Percentiles rank a stretch among this genome's conserved stretches.
Evolutionary conservation across 192 early-diverging fungal genomes (phyloP).

Genomic region (Entrophospora sp.): DNA sequence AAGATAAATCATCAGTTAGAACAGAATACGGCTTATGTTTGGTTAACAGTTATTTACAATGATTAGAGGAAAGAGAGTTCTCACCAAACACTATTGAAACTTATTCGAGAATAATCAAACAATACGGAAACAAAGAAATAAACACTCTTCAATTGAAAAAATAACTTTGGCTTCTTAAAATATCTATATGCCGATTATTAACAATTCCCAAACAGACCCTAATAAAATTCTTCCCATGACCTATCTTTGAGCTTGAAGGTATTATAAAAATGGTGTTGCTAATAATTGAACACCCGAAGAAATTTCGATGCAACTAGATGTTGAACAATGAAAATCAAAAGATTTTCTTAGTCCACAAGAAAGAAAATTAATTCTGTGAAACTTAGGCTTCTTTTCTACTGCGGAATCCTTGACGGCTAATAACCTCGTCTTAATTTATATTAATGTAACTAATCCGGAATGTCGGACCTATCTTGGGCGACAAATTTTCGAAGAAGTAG

Average conservation of each 20-base stretch:
- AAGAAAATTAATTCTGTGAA: background rate
- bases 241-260: background rate
- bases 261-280: slow-evolving; percentile 10
- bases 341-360: background rate
- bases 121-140: too few relatives aligned
- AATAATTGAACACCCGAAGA: slow-evolving; percentile 3
- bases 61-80: too few relatives aligned
- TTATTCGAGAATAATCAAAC: too few relatives aligned
- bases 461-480: background rate
- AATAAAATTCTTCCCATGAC: background rate
- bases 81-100: too few relatives aligned
- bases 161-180: too few relatives aligned
- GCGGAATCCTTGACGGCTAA: slow-evolving; percentile 2
- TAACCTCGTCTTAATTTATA: background rate
- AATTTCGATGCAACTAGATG: background rate
- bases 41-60: too few relatives aligned
- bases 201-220: background rate
- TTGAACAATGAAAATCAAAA: background rate
- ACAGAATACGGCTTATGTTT: too few relatives aligned
- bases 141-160: too few relatives aligned
- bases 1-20: too few relatives aligned
- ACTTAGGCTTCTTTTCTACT: slow-evolving; percentile 3
- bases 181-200: too few relatives aligned
- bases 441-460: background rate
- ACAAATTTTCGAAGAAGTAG: slow-evolving; percentile 5